These are phyloP conservation scores for Plasmodium coatneyi DNA, from an alignment of 169 alveolate species.

Conservation along the genomic window DNA sequence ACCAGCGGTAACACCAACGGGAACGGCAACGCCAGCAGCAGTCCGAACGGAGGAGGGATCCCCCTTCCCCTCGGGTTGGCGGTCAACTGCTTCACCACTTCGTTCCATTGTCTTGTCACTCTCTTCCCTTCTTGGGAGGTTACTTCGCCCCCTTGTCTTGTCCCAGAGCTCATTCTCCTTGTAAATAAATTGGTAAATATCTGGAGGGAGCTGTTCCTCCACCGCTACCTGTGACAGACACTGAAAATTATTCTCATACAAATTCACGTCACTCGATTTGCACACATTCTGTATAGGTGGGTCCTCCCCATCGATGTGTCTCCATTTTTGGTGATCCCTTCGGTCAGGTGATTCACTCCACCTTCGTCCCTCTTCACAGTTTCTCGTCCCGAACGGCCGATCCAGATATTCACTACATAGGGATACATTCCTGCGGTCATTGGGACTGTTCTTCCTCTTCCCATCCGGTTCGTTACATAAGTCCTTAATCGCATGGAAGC, in stretches of 20 bases:
- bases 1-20: too few relatives aligned
- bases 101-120: background rate
- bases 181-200: background rate
- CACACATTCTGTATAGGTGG: background rate
- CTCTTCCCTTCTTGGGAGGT: conserved; percentile 31
- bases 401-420: background rate
- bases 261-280: conserved; percentile 4
- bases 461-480: background rate
- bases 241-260: conserved; percentile 35
- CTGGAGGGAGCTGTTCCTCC: background rate
- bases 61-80: background rate
- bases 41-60: background rate
- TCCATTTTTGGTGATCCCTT: background rate
- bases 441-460: background rate
- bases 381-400: background rate
- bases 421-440: background rate
- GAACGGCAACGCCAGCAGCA: background rate
- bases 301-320: background rate
- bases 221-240: background rate
- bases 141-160: background rate
- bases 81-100: background rate
- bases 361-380: background rate
- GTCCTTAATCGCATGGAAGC: conserved; percentile 8
- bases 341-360: background rate
- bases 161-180: background rate